Evolutionary conservation across 2,329 filamentous ascomycete species (phyloP).

Genomic region (Remersonia thermophila): DNA sequence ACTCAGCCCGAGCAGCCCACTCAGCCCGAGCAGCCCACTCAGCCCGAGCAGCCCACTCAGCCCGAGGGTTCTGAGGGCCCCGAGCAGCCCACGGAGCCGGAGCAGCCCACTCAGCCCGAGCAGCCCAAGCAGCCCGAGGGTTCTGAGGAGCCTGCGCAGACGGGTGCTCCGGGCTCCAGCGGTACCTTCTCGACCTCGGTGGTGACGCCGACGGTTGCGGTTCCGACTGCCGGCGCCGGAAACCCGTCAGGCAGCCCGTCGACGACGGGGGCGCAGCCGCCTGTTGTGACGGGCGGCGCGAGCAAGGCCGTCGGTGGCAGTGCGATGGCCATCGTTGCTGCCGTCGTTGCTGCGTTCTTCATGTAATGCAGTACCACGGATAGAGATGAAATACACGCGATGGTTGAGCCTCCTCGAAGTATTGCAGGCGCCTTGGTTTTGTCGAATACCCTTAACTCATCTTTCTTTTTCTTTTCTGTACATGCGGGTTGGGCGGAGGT

Average conservation of each 20-base stretch:
- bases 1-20: too few species aligned
- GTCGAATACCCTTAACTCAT: too few species aligned
- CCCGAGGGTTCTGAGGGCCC: background rate
- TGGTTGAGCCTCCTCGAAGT: too few species aligned
- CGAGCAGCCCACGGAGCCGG: background rate
- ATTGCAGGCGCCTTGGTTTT: too few species aligned
- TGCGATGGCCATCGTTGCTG: slow-evolving; percentile 1
- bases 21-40: too few species aligned
- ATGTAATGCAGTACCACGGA: too few species aligned
- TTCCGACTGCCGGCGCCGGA: slow-evolving; percentile 1
- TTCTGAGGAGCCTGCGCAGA: background rate
- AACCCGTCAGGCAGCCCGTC: background rate
- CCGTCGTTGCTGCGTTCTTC: slow-evolving; percentile 5
- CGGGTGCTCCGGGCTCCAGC: background rate
- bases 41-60: too few species aligned
- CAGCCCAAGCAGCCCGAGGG: background rate
- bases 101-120: background rate
- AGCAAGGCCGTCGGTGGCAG: slow-evolving; percentile 3
- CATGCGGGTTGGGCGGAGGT: too few species aligned
- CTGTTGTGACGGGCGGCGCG: slow-evolving; percentile 6
- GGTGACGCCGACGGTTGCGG: slow-evolving; percentile 4
- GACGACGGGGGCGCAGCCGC: background rate
- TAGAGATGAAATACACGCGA: too few species aligned
- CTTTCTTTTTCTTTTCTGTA: too few species aligned
- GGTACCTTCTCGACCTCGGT: background rate